Evolutionary conservation across 169 alveolate genomes (phyloP).

Genomic region (Cardiosporidium cionae): DNA sequence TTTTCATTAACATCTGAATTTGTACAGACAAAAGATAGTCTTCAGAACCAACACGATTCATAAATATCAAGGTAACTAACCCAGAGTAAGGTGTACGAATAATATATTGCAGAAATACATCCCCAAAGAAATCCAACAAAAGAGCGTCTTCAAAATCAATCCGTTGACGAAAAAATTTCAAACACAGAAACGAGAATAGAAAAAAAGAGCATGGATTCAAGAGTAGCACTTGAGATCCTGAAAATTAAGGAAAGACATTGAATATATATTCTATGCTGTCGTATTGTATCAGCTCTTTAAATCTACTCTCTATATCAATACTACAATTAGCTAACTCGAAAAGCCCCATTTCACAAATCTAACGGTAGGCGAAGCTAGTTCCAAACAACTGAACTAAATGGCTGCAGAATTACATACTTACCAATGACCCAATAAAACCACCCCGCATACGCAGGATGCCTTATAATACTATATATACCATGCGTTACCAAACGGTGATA

Average conservation of each 20-base stretch:
- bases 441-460: conserved; percentile 36
- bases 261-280: background rate
- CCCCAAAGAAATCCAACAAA: background rate
- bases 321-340: background rate
- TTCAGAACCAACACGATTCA: too few species aligned
- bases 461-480: conserved; percentile 8
- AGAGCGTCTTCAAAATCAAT: background rate
- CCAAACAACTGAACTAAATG: background rate
- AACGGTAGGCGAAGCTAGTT: background rate
- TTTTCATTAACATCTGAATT: too few species aligned
- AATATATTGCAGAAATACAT: too few species aligned
- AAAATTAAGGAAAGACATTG: background rate
- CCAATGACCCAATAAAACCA: conserved; percentile 39
- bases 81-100: too few species aligned
- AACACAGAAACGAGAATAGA: background rate
- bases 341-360: background rate
- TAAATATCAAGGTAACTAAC: too few species aligned
- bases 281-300: background rate
- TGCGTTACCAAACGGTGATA: conserved; percentile 5
- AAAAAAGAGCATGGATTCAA: background rate
- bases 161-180: background rate
- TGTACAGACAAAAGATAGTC: too few species aligned
- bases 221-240: background rate
- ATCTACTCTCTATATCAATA: background rate
- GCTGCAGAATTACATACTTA: background rate